Evolutionary conservation across 306 rosid species (phyloP), one percentile per base, ranked within the genome.

Genomic region (Datisca glomerata): DNA sequence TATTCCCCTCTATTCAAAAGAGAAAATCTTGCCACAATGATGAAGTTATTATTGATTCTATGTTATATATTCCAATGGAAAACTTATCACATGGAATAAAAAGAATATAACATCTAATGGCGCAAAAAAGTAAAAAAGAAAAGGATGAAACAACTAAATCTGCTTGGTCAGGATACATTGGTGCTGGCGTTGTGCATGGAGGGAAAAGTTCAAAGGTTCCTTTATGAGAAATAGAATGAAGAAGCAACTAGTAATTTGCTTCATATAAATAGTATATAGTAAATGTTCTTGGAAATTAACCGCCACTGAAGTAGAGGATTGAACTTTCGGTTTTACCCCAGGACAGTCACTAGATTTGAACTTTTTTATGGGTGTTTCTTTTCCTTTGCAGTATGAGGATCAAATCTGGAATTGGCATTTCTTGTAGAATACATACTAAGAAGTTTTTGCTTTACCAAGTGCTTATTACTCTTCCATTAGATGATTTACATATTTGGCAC

Each of bases 401-500:
- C n/a, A n/a, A n/a, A n/a, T 41, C 47, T 63, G 3, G 33, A 49
- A 39, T 41, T 47, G 12, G 74, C 93, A 54, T 62, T 74, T 85
- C 80, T 60, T 76, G 18, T 74, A 80, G 61, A 81, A 81, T 21
- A 86, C 86, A 50, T 51, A 86, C 71, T 81, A 94, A 0, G 94
- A 75, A 51, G 93, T 86, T 72, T 86, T 81, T 2, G 85, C 65
- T 35, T 46, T 61, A 38, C 50, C 41, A 35, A 41, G 69, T 73
- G 53, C 55, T 61, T 53, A 67, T 50, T 15, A 32, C 32, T 38
- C 41, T 53, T 19, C 14, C 19, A 63, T 48, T 59, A 65, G 53
- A 41, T 16, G 18, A 32, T 37, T 29, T 66, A 24, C 16, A 7
- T 35, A 23, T 6, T 31, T 24, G 35, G 19, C 40, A 45, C 3